Percentiles rank a stretch among this genome's conserved stretches.
These are phyloP conservation scores for Ophiorrhiza pumila DNA, from an alignment of 257 asterid genomes.

Conservation along the genomic window DNA sequence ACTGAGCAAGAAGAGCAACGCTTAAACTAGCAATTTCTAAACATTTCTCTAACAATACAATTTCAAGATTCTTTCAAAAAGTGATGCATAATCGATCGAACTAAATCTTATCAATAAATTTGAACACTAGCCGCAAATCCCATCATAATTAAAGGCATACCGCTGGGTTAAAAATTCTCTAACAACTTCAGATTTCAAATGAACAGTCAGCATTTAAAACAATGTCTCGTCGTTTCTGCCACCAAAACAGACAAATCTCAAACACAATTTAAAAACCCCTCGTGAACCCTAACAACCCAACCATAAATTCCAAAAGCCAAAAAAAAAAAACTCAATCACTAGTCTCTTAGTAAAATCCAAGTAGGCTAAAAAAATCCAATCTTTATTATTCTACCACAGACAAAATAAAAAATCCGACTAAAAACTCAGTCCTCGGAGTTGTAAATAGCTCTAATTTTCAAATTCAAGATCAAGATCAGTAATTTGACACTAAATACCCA, in stretches of 20 bases:
- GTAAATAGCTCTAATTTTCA: background rate
- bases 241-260: background rate
- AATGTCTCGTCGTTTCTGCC: background rate
- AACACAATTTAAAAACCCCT: background rate
- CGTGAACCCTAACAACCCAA: constrained; percentile 1
- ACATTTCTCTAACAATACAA: background rate
- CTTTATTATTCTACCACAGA: background rate
- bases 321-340: no score
- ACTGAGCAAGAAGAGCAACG: background rate
- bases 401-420: background rate
- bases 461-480: constrained; percentile 11
- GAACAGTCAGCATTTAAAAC: background rate
- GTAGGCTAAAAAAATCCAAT: background rate
- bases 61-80: background rate
- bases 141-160: background rate
- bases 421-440: background rate
- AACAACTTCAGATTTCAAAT: background rate
- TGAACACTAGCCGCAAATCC: background rate
- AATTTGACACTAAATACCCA: background rate
- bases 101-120: background rate
- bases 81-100: background rate
- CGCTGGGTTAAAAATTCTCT: background rate
- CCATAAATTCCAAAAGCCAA: no score
- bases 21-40: background rate
- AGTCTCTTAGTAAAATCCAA: background rate